Evolutionary conservation across 1,284 basidiomycete genomes (phyloP), one percentile per base, ranked within the genome.

Genomic region (Mycena sp.): DNA sequence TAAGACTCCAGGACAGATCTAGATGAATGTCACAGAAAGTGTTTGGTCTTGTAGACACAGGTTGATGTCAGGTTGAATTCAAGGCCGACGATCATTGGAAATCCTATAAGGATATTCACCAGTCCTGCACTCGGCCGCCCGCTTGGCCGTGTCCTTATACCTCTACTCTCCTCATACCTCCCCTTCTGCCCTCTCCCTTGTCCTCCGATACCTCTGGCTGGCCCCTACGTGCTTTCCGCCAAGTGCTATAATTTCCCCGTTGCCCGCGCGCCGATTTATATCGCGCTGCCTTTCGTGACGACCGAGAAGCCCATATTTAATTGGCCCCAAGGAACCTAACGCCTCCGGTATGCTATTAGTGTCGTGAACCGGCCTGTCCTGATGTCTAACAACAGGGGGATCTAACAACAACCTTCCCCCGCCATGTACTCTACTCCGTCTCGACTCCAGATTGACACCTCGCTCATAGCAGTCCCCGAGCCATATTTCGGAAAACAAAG

Each of bases 381-480:
- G 26, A 29, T 26, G 12, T 44, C 45, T 58, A 16, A 46, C n/a
- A 37, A 54, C 57, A 64, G 62, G 56, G 55, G 49, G 32, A 38
- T 26, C 38, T 35, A 37, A 23, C 44, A 26, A 55, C 51, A 58
- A 58, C 25, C 51, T 44, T 38, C 32, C 35, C 25, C 45, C 2
- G 63, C 69, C 65, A 80, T 82, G 78, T 74, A 77, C 64, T 69
- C 76, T 52, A n/a, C n/a, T n/a, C 38, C 58, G 6, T 73, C 81
- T 60, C 78, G 75, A 58, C 82, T 85, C 48, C 76, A 78, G 60
- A 82, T 85, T 67, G 81, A 84, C 65, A 85, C 83, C 51, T 80
- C 78, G 32, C 69, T 78, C 43, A 75, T 73, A 40, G 71, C 72
- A 43, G 71, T 64, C 30, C 65, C 75, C 43, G 77, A 74, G 25